phyloP scores from a whole-genome alignment of 1,139 yeast genomes.

The Kluyveromyces sp. region DNA sequence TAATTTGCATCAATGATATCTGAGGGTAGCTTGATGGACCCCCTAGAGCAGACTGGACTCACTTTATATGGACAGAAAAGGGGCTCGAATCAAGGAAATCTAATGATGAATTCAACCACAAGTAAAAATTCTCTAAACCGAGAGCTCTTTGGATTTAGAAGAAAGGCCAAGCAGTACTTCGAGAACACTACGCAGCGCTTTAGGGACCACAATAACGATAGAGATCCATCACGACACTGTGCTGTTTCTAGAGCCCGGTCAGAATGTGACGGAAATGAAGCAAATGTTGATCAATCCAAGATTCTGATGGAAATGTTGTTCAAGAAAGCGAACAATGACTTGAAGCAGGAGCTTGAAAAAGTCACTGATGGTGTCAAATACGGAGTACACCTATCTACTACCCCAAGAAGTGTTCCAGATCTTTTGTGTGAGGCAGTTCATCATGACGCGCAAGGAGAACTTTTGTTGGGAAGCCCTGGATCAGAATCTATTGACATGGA shows the following conservation, averaged over 20 bases:
- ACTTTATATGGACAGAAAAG: neutral
- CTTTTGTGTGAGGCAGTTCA: conserved; percentile 8
- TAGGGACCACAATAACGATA: conserved; percentile 1
- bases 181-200: conserved; percentile 7
- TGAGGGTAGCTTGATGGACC: conserved; percentile 7
- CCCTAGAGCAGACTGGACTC: neutral
- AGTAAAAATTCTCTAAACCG: conserved; percentile 10
- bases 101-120: conserved; percentile 5
- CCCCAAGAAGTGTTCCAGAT: conserved; percentile 9
- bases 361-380: conserved; percentile 1
- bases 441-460: conserved; percentile 8
- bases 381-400: conserved; percentile 6
- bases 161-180: conserved; percentile 24
- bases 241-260: neutral
- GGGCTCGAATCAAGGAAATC: neutral
- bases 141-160: conserved; percentile 26
- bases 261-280: conserved; percentile 1
- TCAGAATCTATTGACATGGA: conserved; percentile 2
- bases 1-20: conserved; percentile 3
- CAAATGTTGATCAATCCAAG: neutral
- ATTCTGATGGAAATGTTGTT: conserved; percentile 7
- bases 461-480: conserved; percentile 5
- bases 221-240: neutral
- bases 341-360: conserved; percentile 1
- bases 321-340: conserved; percentile 4